A percentile compares a stretch with the other conserved stretches of the same genome.
Evolutionary conservation across 73 alveolate genomes (phyloP).

Genomic region (Loxodes magnus): DNA sequence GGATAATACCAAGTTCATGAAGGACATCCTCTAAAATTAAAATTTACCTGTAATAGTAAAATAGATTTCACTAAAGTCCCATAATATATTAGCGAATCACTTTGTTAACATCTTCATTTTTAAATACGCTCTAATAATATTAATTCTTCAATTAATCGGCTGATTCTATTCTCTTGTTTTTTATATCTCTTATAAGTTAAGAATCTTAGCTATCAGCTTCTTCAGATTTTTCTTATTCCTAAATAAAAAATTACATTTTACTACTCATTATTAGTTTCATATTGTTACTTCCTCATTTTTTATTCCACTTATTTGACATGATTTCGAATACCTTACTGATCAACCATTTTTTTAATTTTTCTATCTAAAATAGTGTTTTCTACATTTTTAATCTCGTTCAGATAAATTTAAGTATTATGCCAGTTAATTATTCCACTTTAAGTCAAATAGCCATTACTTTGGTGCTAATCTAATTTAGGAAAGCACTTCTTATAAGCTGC

Average conservation of each 20-base stretch:
- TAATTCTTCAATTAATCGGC: slow-evolving; percentile 17
- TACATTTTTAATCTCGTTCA: slow-evolving; percentile 40
- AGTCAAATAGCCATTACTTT: slow-evolving; percentile 79
- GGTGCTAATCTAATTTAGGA: slow-evolving; percentile 60
- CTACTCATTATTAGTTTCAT: neutral
- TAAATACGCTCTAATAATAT: slow-evolving; percentile 63
- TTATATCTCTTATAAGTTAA: neutral
- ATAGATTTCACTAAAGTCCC: slow-evolving; percentile 55
- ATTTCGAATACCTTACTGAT: slow-evolving; percentile 15
- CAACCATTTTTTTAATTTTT: neutral
- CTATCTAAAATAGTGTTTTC: neutral
- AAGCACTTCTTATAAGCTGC: slow-evolving; percentile 72
- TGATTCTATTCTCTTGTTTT: slow-evolving; percentile 7
- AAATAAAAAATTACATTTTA: neutral
- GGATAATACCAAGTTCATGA: slow-evolving; percentile 98
- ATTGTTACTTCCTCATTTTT: slow-evolving; percentile 1
- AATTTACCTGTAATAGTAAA: slow-evolving; percentile 88
- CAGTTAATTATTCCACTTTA: slow-evolving; percentile 83
- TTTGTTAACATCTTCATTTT: slow-evolving; percentile 49
- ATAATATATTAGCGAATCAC: slow-evolving; percentile 45
- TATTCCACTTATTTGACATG: neutral
- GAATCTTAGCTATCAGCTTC: neutral
- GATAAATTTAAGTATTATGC: slow-evolving; percentile 67
- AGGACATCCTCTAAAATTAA: slow-evolving; percentile 82
- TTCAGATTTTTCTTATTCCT: slow-evolving; percentile 2